Evolutionary conservation across 225 moss, liverwort and hornwort species (phyloP).

Genomic region (Polytrichum commune): DNA sequence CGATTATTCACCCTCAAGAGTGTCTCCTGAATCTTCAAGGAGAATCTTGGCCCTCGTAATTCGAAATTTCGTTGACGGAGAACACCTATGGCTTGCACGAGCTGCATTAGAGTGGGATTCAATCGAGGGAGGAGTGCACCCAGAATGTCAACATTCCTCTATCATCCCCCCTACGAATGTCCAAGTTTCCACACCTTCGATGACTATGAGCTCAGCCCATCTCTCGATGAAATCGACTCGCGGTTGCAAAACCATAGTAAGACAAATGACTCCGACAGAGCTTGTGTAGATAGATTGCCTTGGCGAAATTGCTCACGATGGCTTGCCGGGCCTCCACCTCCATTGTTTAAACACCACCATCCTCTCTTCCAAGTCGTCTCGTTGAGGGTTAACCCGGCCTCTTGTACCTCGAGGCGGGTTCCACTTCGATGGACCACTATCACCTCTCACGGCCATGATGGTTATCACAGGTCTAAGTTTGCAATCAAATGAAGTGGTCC

Average conservation of each 20-base stretch:
- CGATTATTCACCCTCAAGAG: neutral
- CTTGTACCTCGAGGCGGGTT: neutral
- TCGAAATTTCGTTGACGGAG: neutral
- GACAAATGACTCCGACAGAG: neutral
- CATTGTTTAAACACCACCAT: neutral
- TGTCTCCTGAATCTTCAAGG: neutral
- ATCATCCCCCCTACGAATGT: neutral
- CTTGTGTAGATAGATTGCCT: constrained; percentile 4
- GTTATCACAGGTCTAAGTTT: neutral
- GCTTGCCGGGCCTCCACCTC: neutral
- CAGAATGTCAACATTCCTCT: constrained; percentile 1
- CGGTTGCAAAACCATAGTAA: neutral
- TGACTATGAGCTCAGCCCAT: neutral
- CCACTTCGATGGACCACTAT: too few species aligned
- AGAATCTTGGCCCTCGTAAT: neutral
- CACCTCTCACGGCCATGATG: too few species aligned
- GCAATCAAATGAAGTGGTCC: neutral
- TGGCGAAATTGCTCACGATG: neutral
- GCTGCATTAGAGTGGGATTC: neutral
- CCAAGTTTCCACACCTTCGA: neutral
- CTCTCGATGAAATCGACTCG: neutral
- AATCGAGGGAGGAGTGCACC: neutral
- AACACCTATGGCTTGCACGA: neutral
- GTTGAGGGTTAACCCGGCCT: neutral
- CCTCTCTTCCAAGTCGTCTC: neutral